These are phyloP conservation scores for Stephanodiscus triporus DNA, from an alignment of 108 stramenopile genomes.

Conservation along the genomic window DNA sequence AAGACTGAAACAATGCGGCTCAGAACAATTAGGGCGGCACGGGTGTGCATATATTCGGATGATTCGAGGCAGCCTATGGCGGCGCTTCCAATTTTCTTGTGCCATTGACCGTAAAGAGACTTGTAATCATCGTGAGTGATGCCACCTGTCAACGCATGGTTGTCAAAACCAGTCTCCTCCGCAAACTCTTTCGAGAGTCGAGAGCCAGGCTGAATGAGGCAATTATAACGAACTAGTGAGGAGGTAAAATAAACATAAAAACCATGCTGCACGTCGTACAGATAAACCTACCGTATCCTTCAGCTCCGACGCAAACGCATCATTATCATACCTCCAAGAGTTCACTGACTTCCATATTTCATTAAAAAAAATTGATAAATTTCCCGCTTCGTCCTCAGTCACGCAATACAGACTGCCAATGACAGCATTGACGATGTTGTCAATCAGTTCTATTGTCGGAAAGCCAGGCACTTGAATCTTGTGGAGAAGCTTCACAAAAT, in stretches of 20 bases:
- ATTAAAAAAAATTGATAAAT: slow-evolving; percentile 71
- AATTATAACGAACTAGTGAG: neutral
- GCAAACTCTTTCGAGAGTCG: slow-evolving; percentile 39
- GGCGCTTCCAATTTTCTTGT: slow-evolving; percentile 67
- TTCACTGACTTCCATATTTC: slow-evolving; percentile 76
- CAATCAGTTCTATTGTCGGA: slow-evolving; percentile 68
- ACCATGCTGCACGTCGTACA: neutral
- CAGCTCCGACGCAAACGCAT: slow-evolving; percentile 69
- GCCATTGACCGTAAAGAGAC: slow-evolving; percentile 79
- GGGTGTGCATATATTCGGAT: slow-evolving; percentile 84
- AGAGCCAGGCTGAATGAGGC: slow-evolving; percentile 30
- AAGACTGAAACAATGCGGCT: slow-evolving; percentile 75
- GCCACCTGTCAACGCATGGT: slow-evolving; percentile 31
- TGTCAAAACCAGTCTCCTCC: slow-evolving; percentile 39
- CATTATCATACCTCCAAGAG: slow-evolving; percentile 83
- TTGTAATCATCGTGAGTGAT: slow-evolving; percentile 61
- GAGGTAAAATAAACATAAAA: neutral
- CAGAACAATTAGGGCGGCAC: slow-evolving; percentile 77
- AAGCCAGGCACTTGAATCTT: slow-evolving; percentile 80
- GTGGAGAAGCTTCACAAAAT: slow-evolving; percentile 78
- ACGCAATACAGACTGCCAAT: slow-evolving; percentile 72
- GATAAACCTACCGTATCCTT: slow-evolving; percentile 48
- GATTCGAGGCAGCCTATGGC: slow-evolving; percentile 75
- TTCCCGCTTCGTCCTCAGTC: slow-evolving; percentile 90
- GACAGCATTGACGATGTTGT: slow-evolving; percentile 64